These are phyloP conservation scores for Prunella vulgaris DNA, from an alignment of 257 asterid genomes.

Conservation along the genomic window DNA sequence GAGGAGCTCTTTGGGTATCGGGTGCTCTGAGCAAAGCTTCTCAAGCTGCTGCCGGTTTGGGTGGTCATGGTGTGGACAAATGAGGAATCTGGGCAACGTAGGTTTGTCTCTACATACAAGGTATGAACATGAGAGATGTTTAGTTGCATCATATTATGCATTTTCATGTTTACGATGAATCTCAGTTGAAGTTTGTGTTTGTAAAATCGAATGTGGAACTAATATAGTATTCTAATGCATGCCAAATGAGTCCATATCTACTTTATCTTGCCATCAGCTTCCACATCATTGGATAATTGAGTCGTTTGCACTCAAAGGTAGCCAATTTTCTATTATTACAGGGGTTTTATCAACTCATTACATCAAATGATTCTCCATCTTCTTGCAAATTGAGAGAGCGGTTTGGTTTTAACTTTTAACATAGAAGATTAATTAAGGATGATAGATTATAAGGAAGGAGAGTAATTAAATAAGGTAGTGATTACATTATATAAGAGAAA, in stretches of 20 bases:
- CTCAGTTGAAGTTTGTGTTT: neutral
- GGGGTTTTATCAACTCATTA: neutral
- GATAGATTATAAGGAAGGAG: no score
- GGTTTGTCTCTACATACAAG: neutral
- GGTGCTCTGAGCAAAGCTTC: constrained; percentile 77
- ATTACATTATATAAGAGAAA: no score
- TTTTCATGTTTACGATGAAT: neutral
- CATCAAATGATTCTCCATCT: no score
- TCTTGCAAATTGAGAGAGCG: no score
- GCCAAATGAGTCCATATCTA: neutral
- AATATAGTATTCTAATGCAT: neutral
- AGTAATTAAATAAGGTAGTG: no score
- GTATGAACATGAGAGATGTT: neutral
- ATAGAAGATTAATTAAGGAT: no score
- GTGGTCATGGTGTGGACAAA: constrained; percentile 40
- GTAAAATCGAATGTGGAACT: neutral
- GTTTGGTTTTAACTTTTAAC: no score
- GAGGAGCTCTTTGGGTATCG: constrained; percentile 86
- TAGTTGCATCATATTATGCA: neutral
- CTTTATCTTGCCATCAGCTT: neutral
- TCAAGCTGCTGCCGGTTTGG: constrained; percentile 75
- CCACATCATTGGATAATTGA: neutral
- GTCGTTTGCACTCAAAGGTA: neutral
- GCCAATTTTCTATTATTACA: neutral
- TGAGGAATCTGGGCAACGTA: constrained; percentile 10